Conservation (phyloP, 2,329 filamentous ascomycete species). For the Xylariaceae sp. region DNA sequence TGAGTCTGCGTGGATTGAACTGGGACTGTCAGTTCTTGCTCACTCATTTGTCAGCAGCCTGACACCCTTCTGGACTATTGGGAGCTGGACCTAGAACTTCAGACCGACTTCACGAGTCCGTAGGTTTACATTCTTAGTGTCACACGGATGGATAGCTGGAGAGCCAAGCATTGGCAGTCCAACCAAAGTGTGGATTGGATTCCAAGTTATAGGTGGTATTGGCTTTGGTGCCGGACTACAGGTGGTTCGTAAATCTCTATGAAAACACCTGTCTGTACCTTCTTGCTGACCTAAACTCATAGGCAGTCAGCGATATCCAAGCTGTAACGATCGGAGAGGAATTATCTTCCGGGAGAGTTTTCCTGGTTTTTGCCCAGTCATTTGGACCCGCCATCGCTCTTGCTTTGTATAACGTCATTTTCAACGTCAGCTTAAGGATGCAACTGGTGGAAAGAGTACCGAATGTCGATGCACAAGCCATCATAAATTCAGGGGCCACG, state of each 20-base stretch:
- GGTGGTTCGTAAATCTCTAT: neutral
- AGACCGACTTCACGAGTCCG: no score
- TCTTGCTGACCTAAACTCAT: neutral
- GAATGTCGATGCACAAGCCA: conserved; percentile 37
- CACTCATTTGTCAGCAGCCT: no score
- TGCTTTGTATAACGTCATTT: conserved; percentile 31
- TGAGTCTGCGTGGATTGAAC: no score
- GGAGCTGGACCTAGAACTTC: no score
- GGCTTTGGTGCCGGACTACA: conserved; percentile 15
- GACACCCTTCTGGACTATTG: no score
- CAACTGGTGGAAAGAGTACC: conserved; percentile 43
- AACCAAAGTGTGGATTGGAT: conserved; percentile 17
- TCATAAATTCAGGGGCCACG: conserved; percentile 53
- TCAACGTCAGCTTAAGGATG: conserved; percentile 43
- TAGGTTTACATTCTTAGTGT: no score
- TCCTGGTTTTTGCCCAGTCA: conserved; percentile 28
- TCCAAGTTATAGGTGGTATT: conserved; percentile 13
- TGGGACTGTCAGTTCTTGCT: no score
- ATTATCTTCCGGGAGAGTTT: conserved; percentile 17
- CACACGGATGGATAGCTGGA: no score
- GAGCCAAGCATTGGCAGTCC: no score
- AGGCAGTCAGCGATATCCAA: conserved; percentile 22
- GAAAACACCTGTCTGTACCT: neutral
- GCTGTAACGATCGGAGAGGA: neutral
- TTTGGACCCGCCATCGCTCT: conserved; percentile 20